Evolutionary conservation across 352 stramenopile species (phyloP), one percentile per base, ranked within the genome.

Genomic region (Blastocystis sp.): DNA sequence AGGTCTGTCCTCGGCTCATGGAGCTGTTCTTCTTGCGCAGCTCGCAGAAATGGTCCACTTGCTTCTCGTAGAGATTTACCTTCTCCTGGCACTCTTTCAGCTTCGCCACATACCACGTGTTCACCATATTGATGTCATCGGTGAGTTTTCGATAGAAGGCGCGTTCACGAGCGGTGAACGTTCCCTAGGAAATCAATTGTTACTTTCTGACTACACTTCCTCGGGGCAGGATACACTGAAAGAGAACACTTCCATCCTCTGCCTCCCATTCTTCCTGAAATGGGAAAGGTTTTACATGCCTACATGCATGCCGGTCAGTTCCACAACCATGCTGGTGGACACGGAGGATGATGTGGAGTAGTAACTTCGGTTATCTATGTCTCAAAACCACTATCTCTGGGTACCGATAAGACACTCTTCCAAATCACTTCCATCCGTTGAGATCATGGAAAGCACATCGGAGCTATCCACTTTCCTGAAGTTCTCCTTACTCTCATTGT

Each of bases 51-150:
- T 51, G 69, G 16, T 81, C 69, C 24, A 81, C 46, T 42, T 81
- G 69, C 40, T 81, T 81, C 69, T 81, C 69, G 40, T 81, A 81
- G 21, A 38, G 16, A 6, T 27, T 27, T 27, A 81, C 53, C 27
- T 81, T 81, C 4, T 4, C 27, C 27, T 46, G 27, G 42, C 42
- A 81, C 29, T 81, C 69, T 32, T 63, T 61, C 1, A 81, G 46
- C 24, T 61, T 59, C n/a, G 21, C 69, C 9, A 81, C 42, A 24
- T 81, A 81, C 69, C 69, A 81, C 32, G 46, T 57, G 48, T 81
- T 81, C 32, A 81, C 69, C 69, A 81, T 81, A 9, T 81, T 40
- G 69, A 81, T 81, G n/a, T 57, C 46, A 61, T 81, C 69, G 34
- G 29, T 54, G 32, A 81, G 53, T 29, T 49, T 27, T 16, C 24